Conservation (phyloP, 176 grass and related monocot genomes). For the Metroxylon sagu region DNA sequence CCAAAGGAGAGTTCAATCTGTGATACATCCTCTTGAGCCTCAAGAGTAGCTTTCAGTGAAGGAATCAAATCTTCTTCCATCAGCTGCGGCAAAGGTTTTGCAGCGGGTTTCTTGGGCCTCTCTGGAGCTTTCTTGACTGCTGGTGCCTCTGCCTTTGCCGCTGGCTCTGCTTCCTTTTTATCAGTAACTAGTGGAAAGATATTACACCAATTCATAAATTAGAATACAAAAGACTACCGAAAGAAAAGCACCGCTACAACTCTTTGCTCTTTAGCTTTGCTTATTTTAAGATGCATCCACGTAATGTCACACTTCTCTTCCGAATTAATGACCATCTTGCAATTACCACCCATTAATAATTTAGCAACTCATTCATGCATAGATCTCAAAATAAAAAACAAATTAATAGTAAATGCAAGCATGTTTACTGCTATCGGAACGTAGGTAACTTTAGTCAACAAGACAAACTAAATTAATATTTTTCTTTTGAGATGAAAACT, state of each 20-base stretch:
- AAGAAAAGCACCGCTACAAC: neutral
- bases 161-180: slow-evolving; percentile 29
- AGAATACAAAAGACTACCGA: neutral
- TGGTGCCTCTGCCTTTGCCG: slow-evolving; percentile 19
- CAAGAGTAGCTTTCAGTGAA: slow-evolving; percentile 42
- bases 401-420: too few relatives aligned
- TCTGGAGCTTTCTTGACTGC: neutral
- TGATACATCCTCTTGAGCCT: slow-evolving; percentile 68
- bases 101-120: slow-evolving; percentile 66
- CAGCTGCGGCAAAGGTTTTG: slow-evolving; percentile 69
- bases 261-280: too few relatives aligned
- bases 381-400: too few relatives aligned
- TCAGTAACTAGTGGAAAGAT: slow-evolving; percentile 24
- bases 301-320: too few relatives aligned
- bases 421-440: too few relatives aligned
- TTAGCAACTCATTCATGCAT: too few relatives aligned
- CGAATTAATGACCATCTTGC: too few relatives aligned
- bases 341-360: too few relatives aligned
- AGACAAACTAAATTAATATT: too few relatives aligned
- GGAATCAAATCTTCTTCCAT: slow-evolving; percentile 94
- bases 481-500: too few relatives aligned
- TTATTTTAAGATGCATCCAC: too few relatives aligned
- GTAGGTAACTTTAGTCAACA: too few relatives aligned
- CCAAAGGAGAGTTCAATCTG: slow-evolving; percentile 66
- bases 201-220: slow-evolving; percentile 14